Base-by-base conservation (phyloP, 768 basidiomycete genomes). In the Myochromella boudieri region DNA sequence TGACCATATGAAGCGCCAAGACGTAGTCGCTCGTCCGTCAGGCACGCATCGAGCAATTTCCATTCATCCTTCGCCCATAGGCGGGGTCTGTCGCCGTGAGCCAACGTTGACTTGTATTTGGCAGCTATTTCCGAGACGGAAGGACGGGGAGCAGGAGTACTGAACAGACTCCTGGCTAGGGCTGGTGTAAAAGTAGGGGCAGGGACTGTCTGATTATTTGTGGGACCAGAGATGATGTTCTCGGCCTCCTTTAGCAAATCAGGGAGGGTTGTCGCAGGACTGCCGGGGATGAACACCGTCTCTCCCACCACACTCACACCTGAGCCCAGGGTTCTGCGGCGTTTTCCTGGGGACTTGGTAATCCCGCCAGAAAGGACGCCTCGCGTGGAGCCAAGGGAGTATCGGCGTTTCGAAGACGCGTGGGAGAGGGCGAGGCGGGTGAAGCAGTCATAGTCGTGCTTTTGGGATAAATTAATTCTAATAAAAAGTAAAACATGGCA, bases 391-490 rank as follows among this genome's bases (percentile, higher is more conserved):
- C 61, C 56, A 6, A 66, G 55, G 21, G 54, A 14, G 56, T 59
- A 21, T 52, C 63, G 39, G 60, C 62, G 9, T 12, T 68, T 60
- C n/a, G n/a, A n/a, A n/a, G n/a, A n/a, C n/a, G n/a, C n/a, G 12
- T 61, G 67, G 59, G 60, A 68, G 49, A 68, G 49, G 34, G 59
- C 49, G 24, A 71, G 59, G 44, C 78, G 78, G 21, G 85, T 82
- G 57, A 87, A 81, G 59, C 90, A 87, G 56, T 95, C 92, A 55
- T 91, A 88, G 65, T 94, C 85, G 57, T 95, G 85, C 86, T 91
- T 48, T 17, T 18, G 18, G n/a, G 31, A n/a, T n/a, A 40, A 6
- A 27, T 42, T 40, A 48, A 42, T 33, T 46, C 14, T 21, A 20
- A 25, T 24, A 17, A 29, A 4, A 15, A 20, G 24, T 4, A 29